Percentiles rank a stretch among this genome's conserved stretches.
Evolutionary conservation across 805 yeast genomes (phyloP).

Genomic region (Metschnikowia kofuensis): DNA sequence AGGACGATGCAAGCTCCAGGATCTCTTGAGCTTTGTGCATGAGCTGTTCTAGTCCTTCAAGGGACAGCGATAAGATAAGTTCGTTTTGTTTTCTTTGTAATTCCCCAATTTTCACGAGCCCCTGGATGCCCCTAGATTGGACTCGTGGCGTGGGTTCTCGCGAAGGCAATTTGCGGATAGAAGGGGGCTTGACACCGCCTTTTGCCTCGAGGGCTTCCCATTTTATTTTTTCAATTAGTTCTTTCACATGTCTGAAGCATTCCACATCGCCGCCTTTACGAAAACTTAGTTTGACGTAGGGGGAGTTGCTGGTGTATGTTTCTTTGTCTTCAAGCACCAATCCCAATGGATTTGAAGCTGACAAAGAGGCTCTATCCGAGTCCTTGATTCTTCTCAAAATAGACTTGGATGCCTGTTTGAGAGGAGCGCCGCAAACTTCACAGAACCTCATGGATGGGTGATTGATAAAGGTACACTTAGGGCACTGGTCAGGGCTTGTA

Average conservation of each 20-base stretch:
- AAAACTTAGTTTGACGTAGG: slow-evolving; percentile 68
- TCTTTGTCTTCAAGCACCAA: slow-evolving; percentile 32
- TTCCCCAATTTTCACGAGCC: slow-evolving; percentile 58
- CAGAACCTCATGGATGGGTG: slow-evolving; percentile 76
- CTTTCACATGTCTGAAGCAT: slow-evolving; percentile 43
- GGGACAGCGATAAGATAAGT: slow-evolving; percentile 58
- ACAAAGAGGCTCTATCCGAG: slow-evolving; percentile 2
- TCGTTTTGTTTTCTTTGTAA: slow-evolving; percentile 56
- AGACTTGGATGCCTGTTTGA: slow-evolving; percentile 8
- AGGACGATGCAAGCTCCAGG: slow-evolving; percentile 38
- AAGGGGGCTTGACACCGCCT: slow-evolving; percentile 21
- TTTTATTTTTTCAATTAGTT: slow-evolving; percentile 42
- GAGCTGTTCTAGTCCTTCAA: slow-evolving; percentile 72
- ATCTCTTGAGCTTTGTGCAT: slow-evolving; percentile 79
- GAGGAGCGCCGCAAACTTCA: slow-evolving; percentile 76
- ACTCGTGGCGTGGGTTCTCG: slow-evolving; percentile 5
- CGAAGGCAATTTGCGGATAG: slow-evolving; percentile 29
- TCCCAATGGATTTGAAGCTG: slow-evolving; percentile 16
- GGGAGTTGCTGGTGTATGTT: slow-evolving; percentile 27
- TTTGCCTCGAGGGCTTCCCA: slow-evolving; percentile 44
- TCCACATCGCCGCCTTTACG: slow-evolving; percentile 65
- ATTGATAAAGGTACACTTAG: slow-evolving; percentile 73
- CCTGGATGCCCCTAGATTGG: slow-evolving; percentile 60
- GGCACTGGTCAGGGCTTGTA: slow-evolving; percentile 36
- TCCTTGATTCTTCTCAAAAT: slow-evolving; percentile 8